These are phyloP conservation scores for Crithidia sp. DNA, from an alignment of 208 protist genomes.

Conservation along the genomic window DNA sequence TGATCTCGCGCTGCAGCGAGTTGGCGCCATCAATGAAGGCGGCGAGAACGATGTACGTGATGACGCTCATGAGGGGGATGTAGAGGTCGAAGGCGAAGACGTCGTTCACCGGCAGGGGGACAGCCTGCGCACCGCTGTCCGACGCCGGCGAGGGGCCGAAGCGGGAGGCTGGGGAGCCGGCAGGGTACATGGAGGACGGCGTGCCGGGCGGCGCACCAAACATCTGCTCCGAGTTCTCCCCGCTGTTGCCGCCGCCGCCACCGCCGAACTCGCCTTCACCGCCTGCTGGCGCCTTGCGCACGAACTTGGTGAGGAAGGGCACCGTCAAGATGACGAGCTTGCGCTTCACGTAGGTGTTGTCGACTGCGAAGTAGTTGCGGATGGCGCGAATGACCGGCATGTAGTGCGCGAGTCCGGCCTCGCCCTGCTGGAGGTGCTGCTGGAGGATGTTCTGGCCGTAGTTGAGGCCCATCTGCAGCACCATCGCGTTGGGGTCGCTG, in stretches of 20 bases:
- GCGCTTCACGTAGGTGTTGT: conserved; percentile 76
- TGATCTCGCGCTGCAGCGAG: conserved; percentile 41
- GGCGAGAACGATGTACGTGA: conserved; percentile 81
- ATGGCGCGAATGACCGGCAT: conserved; percentile 64
- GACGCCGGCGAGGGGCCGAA: conserved; percentile 7
- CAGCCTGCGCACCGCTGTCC: conserved; percentile 7
- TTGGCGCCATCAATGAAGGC: conserved; percentile 62
- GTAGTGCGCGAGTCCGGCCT: conserved; percentile 57
- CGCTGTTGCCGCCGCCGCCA: conserved; percentile 14
- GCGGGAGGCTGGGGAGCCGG: neutral
- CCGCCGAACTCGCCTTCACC: conserved; percentile 26
- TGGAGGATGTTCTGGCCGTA: conserved; percentile 81
- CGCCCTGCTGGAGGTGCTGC: conserved; percentile 61
- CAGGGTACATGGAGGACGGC: conserved; percentile 13
- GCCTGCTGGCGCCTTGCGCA: conserved; percentile 10
- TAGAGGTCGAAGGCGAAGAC: conserved; percentile 77
- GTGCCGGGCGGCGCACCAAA: conserved; percentile 24
- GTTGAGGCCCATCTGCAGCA: conserved; percentile 79
- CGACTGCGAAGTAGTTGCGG: conserved; percentile 73
- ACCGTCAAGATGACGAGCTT: conserved; percentile 79
- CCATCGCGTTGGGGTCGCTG: conserved; percentile 39
- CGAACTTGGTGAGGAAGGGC: conserved; percentile 61
- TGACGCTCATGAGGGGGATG: conserved; percentile 82
- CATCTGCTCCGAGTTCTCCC: conserved; percentile 21
- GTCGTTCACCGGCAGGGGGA: conserved; percentile 55